Evolutionary conservation across 2,329 filamentous ascomycete species (phyloP).

Genomic region (Pestalotiopsis fici): DNA sequence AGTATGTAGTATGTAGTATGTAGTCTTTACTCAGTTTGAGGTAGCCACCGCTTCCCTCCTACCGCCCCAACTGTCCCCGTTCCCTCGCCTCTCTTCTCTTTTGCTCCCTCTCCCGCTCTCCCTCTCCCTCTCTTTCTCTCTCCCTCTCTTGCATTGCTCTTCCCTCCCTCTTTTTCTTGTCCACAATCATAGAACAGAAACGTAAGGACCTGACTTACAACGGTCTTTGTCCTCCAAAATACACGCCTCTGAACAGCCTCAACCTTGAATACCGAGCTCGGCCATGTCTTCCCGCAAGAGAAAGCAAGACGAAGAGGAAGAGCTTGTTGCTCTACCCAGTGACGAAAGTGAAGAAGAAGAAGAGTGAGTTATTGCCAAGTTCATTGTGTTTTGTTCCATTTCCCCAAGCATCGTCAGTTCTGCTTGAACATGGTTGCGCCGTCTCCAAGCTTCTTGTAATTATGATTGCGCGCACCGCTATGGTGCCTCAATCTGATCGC

Average conservation of each 20-base stretch:
- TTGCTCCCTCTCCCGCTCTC: slow-evolving; percentile 15
- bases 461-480: neutral
- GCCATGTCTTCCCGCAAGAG: slow-evolving; percentile 33
- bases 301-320: slow-evolving; percentile 33
- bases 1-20: neutral
- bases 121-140: slow-evolving; percentile 9
- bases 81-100: slow-evolving; percentile 11
- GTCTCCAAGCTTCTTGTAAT: neutral
- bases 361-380: slow-evolving; percentile 27
- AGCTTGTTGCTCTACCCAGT: slow-evolving; percentile 35
- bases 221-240: slow-evolving; percentile 4
- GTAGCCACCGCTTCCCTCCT: slow-evolving; percentile 24
- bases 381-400: slow-evolving; percentile 1
- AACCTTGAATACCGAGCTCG: slow-evolving; percentile 11
- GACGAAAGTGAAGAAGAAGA: slow-evolving; percentile 36
- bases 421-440: neutral
- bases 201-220: slow-evolving; percentile 8
- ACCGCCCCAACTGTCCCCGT: slow-evolving; percentile 17
- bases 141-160: too few species aligned
- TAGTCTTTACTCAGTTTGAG: slow-evolving; percentile 12
- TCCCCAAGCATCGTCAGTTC: neutral
- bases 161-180: slow-evolving; percentile 5
- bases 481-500: neutral
- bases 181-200: slow-evolving; percentile 11
- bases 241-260: neutral